Evolutionary conservation across 306 rosid species (phyloP), one percentile per base, ranked within the genome.

Genomic region (Vigna reflexopilosa): DNA sequence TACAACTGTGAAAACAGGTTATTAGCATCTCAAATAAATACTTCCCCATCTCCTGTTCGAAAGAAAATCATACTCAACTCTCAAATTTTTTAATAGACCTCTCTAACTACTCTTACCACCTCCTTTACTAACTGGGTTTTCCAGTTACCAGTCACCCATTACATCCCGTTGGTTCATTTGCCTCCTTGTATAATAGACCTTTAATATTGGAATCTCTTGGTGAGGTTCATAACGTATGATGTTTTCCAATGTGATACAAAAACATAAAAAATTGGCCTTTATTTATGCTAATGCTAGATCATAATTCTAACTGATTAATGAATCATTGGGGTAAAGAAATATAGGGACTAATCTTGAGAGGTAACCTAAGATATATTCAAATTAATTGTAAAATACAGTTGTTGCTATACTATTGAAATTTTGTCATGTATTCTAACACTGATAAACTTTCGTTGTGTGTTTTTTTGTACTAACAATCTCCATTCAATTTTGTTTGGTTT

Each of bases 401-500:
- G 15, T 15, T 34, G 15, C 32, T 30, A 30, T 62, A 62, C 22
- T 62, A 32, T 16, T 28, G 12, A 32, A 14, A 14, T 56, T 20
- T 20, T 22, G 7, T 57, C n/a, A 24, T 57, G 36, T 24, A 57
- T 57, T 24, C 36, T 5, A 59, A 26, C n/a, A 57, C 36, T 57
- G 40, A 58, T 38, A 30, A 48, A 38, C 70, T 67, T 58, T 32
- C 45, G 19, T 65, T 11, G 42, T 59, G 11, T 22, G 9, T 4
- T 59, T 20, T 15, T 57, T 26, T 57, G 13, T 24, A 4, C 36
- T 57, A 11, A 30, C 7, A 57, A 57, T 15, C 50, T 51, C 8
- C 6, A 47, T 79, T 75, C 50, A 62, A 47, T 51, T 84, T 44
- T 24, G 55, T 45, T 69, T 52, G 56, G 34, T 34, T 44, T 54